These are phyloP conservation scores for Triticum dicoccoides DNA, from an alignment of 176 grass and related monocot species.

Conservation along the genomic window DNA sequence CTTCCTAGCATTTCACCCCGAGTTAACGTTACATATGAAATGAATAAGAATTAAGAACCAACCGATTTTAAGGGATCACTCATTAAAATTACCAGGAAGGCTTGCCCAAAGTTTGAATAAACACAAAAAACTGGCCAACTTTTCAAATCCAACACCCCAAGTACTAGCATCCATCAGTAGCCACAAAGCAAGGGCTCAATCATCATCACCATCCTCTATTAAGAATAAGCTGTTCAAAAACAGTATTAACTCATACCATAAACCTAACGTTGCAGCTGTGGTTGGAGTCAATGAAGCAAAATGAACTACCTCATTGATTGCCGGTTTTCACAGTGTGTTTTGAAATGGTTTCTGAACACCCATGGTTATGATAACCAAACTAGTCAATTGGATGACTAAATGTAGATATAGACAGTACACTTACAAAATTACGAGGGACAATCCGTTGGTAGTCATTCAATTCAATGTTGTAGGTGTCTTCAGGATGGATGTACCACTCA, in stretches of 20 bases:
- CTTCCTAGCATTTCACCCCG: not conserved
- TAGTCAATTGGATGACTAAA: not conserved
- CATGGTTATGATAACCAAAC: not conserved
- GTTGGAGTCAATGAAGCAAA: not conserved
- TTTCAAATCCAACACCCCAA: not conserved
- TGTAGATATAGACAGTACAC: not conserved
- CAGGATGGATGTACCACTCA: not conserved
- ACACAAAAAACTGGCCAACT: not conserved
- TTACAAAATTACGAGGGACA: not conserved
- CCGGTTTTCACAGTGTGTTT: not conserved
- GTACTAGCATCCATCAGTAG: not conserved
- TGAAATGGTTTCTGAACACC: not conserved
- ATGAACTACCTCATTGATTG: not conserved
- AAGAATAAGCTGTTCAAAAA: not conserved
- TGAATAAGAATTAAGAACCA: not conserved
- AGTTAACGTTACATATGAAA: not conserved
- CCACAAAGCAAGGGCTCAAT: not conserved
- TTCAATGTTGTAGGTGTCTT: not conserved
- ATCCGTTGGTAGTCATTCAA: not conserved
- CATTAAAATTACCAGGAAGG: not conserved
- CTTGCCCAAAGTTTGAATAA: not conserved
- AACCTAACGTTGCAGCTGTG: not conserved
- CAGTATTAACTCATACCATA: not conserved
- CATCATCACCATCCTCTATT: not conserved
- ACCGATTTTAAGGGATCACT: not conserved